Percentiles rank a stretch among this genome's conserved stretches.
phyloP scores from a whole-genome alignment of 2,329 filamentous ascomycete species.

The Exserohilum rostratum region DNA sequence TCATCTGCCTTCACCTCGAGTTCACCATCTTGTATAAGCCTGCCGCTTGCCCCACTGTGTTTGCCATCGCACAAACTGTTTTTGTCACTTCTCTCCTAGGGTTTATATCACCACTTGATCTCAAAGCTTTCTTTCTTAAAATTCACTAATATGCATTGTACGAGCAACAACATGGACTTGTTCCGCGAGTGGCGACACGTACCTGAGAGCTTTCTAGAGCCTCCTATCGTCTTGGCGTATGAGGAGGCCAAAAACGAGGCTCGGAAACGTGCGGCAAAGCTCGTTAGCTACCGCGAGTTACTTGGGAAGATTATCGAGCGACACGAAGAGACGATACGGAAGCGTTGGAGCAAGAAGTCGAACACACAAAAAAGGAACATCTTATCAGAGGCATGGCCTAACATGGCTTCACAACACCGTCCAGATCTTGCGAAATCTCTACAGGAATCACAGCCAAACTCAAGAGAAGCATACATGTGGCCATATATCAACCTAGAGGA shows the following conservation, averaged over 20 bases:
- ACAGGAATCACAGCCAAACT: not conserved
- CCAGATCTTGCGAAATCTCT: conserved; percentile 56
- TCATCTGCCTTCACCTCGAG: too few species aligned
- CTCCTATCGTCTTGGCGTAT: not conserved
- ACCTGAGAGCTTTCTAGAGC: not conserved
- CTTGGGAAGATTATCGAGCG: conserved; percentile 52
- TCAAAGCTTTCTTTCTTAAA: too few species aligned
- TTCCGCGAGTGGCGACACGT: too few species aligned
- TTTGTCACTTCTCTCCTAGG: too few species aligned
- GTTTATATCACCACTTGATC: too few species aligned
- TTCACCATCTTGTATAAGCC: too few species aligned
- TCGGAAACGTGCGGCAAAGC: not conserved
- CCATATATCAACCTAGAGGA: conserved; percentile 66
- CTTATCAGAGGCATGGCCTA: conserved; percentile 58
- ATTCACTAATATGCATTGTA: too few species aligned
- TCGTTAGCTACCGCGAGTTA: conserved; percentile 9
- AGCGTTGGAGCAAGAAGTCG: conserved; percentile 63
- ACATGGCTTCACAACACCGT: conserved; percentile 58
- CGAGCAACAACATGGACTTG: too few species aligned
- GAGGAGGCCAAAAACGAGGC: not conserved
- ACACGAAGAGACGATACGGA: conserved; percentile 60
- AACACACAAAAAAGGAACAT: conserved; percentile 54
- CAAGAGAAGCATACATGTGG: conserved; percentile 47
- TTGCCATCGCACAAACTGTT: too few species aligned
- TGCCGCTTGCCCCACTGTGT: too few species aligned